Evolutionary conservation across 1,284 basidiomycete species (phyloP).

Genomic region (Ganoderma multipileum): DNA sequence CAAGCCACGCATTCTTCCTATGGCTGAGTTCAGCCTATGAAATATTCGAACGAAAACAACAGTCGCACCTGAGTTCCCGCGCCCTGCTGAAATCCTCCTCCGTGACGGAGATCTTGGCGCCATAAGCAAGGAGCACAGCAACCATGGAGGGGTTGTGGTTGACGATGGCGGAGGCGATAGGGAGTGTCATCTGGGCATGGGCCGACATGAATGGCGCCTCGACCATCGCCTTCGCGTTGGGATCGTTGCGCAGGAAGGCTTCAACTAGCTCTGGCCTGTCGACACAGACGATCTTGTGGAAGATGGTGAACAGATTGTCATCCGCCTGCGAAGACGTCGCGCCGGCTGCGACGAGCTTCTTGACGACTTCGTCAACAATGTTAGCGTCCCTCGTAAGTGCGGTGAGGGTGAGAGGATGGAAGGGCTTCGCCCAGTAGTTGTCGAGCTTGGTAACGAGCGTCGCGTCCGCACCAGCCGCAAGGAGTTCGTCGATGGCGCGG

Average conservation of each 20-base stretch:
- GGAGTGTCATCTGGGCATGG: conserved; percentile 37
- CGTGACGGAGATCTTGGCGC: conserved; percentile 44
- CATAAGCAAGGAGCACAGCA: conserved; percentile 49
- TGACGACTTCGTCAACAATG: conserved; percentile 49
- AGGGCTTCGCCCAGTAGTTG: conserved; percentile 32
- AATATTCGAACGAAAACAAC: background rate
- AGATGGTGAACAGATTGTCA: conserved; percentile 51
- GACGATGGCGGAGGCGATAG: conserved; percentile 46
- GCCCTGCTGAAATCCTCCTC: conserved; percentile 43
- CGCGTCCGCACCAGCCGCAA: conserved; percentile 51
- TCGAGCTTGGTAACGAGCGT: conserved; percentile 36
- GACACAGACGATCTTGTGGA: conserved; percentile 51
- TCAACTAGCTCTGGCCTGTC: conserved; percentile 51
- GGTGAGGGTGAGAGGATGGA: conserved; percentile 58
- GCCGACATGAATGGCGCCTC: conserved; percentile 48
- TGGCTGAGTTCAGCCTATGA: background rate
- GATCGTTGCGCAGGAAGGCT: conserved; percentile 55
- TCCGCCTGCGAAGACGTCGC: conserved; percentile 58
- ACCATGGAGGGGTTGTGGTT: conserved; percentile 45
- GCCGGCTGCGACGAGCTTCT: conserved; percentile 54
- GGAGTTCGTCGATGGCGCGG: conserved; percentile 51
- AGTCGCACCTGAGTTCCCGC: conserved; percentile 33
- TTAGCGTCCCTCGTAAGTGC: conserved; percentile 54
- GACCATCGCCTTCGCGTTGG: conserved; percentile 52
- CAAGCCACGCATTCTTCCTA: background rate